These are phyloP conservation scores for Suzukiozyma palmioleophila DNA, from an alignment of 1,139 yeast species.

Conservation along the genomic window DNA sequence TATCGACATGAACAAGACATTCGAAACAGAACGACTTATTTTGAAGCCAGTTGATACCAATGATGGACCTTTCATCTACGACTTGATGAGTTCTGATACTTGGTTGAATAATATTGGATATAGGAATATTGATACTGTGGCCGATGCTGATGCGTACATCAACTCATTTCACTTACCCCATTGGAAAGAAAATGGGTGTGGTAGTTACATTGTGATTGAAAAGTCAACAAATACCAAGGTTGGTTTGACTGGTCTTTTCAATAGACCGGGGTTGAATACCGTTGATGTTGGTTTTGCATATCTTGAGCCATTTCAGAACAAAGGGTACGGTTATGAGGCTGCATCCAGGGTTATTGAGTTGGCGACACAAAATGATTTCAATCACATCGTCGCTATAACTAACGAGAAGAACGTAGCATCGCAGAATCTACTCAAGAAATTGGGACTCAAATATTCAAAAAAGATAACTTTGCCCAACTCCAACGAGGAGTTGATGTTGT, in stretches of 20 bases:
- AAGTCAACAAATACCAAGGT: neutral
- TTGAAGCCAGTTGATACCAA: neutral
- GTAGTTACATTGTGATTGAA: neutral
- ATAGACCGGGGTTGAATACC: neutral
- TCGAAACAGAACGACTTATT: slow-evolving; percentile 1
- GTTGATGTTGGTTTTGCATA: slow-evolving; percentile 3
- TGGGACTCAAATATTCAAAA: neutral
- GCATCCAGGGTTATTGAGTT: neutral
- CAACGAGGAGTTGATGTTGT: slow-evolving; percentile 1
- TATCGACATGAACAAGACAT: neutral
- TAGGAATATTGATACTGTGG: neutral
- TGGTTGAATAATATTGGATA: slow-evolving; percentile 3
- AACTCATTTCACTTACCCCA: neutral
- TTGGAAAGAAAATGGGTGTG: neutral
- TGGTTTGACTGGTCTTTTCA: slow-evolving; percentile 1
- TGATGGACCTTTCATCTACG: neutral
- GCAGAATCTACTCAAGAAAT: neutral
- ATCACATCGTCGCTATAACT: neutral
- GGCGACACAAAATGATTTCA: slow-evolving; percentile 1
- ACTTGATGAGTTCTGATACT: neutral
- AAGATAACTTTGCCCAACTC: neutral
- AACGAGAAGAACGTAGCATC: neutral
- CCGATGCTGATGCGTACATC: neutral
- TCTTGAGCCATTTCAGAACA: neutral
- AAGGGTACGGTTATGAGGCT: slow-evolving; percentile 4